Base-by-base conservation (phyloP, 768 basidiomycete genomes). In the Kwoniella newhampshirensis region DNA sequence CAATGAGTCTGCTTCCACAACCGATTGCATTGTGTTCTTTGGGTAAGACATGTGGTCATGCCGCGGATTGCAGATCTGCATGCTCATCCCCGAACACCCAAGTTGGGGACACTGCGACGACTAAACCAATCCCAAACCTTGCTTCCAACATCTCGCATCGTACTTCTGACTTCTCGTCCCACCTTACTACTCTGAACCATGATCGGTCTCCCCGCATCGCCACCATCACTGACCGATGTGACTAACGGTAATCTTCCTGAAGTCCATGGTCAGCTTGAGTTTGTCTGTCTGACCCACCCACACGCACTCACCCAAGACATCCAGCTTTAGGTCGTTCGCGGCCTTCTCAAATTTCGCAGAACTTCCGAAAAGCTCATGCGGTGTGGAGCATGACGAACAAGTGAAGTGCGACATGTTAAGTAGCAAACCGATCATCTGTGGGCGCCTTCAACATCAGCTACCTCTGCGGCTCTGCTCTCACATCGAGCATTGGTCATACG, bases 331-430 rank as follows among this genome's bases (percentile, higher is more conserved):
- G 2, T 80, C 79, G 2, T 74, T 62, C 0, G 88, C 85, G 0
- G 85, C 82, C 2, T 78, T 69, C 28, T 80, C 80, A 77, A 93
- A 91, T 9, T 79, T 74, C 7, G 81, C 80, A 0, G 88, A 82
- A 11, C 85, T 79, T 5, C 93, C 93, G 57, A 87, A 89, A 32
- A 88, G 78, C 60, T 84, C 77, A 61, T 86, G 87, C 1, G 79
- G 80, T 0, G 81, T 80, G 1, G 80, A 77, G 70, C 91, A 96
- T 9, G 83, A 82, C 0, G 87, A 81, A 64, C 90, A 92, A 26
- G 86, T 78, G 74, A 86, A 93, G 76, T 88, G 84, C 0, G 91
- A 83, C 79, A 92, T 87, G 72, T 98, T 97, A 41, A 97, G 84
- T 0, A 97, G 77, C 1, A 90, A 80, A 7, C 94, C 94, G 1